phyloP scores from a whole-genome alignment of 495 filamentous ascomycete species.

The Penicillium desertorum region DNA sequence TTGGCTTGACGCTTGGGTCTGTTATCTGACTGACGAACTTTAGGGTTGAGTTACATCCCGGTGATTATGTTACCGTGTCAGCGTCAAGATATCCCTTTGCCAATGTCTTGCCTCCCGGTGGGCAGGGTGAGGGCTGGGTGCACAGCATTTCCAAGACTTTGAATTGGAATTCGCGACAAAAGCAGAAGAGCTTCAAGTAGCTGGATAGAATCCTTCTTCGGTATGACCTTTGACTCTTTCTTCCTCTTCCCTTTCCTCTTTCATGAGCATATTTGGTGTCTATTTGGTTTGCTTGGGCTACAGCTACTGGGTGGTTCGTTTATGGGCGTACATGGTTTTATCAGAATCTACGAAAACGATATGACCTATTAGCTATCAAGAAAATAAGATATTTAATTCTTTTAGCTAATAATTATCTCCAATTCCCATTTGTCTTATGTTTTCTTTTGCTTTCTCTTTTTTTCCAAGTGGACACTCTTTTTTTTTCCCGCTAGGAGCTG shows the following conservation, averaged over 20 bases:
- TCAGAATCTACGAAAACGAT: conserved; percentile 1
- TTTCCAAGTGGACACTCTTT: conserved; percentile 9
- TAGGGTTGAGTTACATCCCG: conserved; percentile 77
- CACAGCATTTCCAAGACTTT: conserved; percentile 86
- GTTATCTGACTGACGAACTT: conserved; percentile 11
- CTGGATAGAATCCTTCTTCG: background rate
- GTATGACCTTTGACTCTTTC: background rate
- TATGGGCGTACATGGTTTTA: background rate
- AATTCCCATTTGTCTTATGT: background rate
- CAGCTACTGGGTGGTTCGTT: conserved; percentile 8
- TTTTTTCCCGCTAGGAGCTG: conserved; percentile 34
- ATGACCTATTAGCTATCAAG: conserved; percentile 4
- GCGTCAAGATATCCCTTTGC: conserved; percentile 93
- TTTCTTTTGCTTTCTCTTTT: background rate
- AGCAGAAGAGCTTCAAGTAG: conserved; percentile 62
- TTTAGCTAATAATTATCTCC: background rate
- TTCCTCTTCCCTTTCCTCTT: background rate
- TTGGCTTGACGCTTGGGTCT: background rate
- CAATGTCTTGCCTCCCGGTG: conserved; percentile 72
- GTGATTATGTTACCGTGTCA: conserved; percentile 94
- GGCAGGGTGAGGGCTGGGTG: conserved; percentile 86
- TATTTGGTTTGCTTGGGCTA: background rate
- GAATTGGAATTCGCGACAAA: conserved; percentile 85
- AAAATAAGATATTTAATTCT: background rate
- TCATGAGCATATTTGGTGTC: conserved; percentile 4